These are phyloP conservation scores for Asterionellopsis glacialis DNA, from an alignment of 108 stramenopile genomes.

Conservation along the genomic window DNA sequence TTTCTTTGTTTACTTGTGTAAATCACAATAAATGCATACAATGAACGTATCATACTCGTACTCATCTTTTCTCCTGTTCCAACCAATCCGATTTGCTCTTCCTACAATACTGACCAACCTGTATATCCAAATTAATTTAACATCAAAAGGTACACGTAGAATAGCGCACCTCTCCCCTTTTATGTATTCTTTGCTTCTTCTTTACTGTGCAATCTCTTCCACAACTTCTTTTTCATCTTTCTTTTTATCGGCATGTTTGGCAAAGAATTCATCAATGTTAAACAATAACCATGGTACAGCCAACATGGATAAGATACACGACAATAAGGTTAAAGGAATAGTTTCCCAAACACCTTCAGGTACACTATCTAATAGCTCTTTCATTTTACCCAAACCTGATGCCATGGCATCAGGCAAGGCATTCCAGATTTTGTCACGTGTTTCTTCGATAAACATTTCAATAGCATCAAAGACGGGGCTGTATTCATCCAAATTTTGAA, in stretches of 20 bases:
- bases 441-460: conserved; percentile 13
- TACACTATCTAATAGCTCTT: conserved; percentile 8
- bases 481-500: not conserved
- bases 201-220: no score
- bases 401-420: not conserved
- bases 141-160: no score
- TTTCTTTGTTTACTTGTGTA: no score
- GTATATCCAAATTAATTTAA: no score
- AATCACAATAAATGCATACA: no score
- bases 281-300: conserved; percentile 49
- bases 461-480: conserved; percentile 10
- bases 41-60: no score
- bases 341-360: conserved; percentile 54
- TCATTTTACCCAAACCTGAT: not conserved
- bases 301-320: conserved; percentile 40
- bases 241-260: conserved; percentile 26
- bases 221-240: conserved; percentile 11
- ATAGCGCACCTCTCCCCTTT: no score
- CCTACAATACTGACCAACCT: no score
- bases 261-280: conserved; percentile 69
- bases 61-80: no score
- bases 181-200: no score
- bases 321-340: conserved; percentile 54
- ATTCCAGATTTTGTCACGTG: conserved; percentile 14
- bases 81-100: no score